A percentile compares a stretch with the other conserved stretches of the same genome.
Evolutionary conservation across 768 basidiomycete species (phyloP).

Genomic region (Imleria badia): DNA sequence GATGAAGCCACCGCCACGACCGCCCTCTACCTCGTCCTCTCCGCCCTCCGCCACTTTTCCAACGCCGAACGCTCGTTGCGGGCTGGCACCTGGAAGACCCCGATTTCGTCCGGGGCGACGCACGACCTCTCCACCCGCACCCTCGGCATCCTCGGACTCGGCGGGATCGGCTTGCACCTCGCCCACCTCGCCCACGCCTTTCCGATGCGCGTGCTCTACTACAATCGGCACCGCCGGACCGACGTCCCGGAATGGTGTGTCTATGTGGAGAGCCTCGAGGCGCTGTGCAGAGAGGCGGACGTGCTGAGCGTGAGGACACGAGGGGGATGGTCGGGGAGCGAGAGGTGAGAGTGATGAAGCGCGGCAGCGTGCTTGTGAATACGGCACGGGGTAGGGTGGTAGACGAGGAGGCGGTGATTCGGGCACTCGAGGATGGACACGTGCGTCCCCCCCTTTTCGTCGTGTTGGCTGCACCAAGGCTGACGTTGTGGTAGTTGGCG

Average conservation of each 20-base stretch:
- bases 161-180: constrained; percentile 72
- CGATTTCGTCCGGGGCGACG: constrained; percentile 44
- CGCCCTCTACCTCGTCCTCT: constrained; percentile 79
- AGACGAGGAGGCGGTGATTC: constrained; percentile 83
- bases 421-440: constrained; percentile 83
- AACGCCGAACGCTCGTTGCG: constrained; percentile 55
- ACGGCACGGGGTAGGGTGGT: constrained; percentile 88
- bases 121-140: constrained; percentile 70
- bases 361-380: constrained; percentile 77
- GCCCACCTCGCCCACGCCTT: constrained; percentile 75
- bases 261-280: constrained; percentile 67
- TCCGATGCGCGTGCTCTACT: constrained; percentile 88
- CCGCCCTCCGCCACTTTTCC: constrained; percentile 72
- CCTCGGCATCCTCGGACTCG: constrained; percentile 71
- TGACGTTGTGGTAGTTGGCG: not conserved
- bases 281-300: constrained; percentile 69
- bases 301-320: constrained; percentile 76
- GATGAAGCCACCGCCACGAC: constrained; percentile 91
- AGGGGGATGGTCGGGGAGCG: constrained; percentile 69
- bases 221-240: constrained; percentile 55
- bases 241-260: constrained; percentile 71
- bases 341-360: constrained; percentile 75
- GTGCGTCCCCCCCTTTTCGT: constrained; percentile 44
- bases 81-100: constrained; percentile 59
- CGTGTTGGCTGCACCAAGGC: too few species aligned